phyloP scores from a whole-genome alignment of 2,329 filamentous ascomycete genomes.

The Lachnellula subtilissima region DNA sequence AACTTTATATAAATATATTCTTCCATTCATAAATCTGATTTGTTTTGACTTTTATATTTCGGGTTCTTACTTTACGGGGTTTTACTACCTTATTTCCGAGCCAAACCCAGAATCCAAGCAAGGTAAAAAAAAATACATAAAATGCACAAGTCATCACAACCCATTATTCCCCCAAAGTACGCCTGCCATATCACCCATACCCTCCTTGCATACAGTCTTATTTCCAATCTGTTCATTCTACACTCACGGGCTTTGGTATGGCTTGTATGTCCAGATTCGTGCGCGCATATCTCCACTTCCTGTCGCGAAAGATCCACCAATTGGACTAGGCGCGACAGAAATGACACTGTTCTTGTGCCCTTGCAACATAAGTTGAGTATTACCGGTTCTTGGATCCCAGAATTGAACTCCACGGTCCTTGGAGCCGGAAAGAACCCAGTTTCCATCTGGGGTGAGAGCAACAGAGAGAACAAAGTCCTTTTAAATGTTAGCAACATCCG shows the following conservation, averaged over 20 bases:
- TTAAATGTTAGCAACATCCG: conserved; percentile 16
- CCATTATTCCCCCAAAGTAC: not conserved
- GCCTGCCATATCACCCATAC: conserved; percentile 2
- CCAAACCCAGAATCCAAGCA: not conserved
- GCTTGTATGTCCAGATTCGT: conserved; percentile 86
- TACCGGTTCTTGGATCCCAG: conserved; percentile 92
- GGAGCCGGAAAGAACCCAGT: conserved; percentile 94
- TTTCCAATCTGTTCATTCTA: not conserved
- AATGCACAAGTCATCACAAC: not conserved
- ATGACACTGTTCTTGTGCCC: conserved; percentile 99
- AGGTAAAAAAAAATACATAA: not conserved
- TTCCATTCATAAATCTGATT: too few species aligned
- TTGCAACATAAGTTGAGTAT: conserved; percentile 96
- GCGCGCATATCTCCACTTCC: conserved; percentile 97
- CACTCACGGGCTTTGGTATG: conserved; percentile 3
- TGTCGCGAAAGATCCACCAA: conserved; percentile 82
- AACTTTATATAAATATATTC: too few species aligned
- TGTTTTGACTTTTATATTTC: too few species aligned
- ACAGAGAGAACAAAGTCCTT: conserved; percentile 96
- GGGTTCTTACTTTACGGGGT: too few species aligned
- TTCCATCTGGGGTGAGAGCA: conserved; percentile 86
- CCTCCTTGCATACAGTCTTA: conserved; percentile 2
- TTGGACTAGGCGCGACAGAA: conserved; percentile 87
- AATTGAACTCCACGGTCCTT: conserved; percentile 98
- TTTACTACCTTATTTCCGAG: not conserved